Conservation (phyloP, 352 stramenopile genomes). For the Globisporangium perplexum region DNA sequence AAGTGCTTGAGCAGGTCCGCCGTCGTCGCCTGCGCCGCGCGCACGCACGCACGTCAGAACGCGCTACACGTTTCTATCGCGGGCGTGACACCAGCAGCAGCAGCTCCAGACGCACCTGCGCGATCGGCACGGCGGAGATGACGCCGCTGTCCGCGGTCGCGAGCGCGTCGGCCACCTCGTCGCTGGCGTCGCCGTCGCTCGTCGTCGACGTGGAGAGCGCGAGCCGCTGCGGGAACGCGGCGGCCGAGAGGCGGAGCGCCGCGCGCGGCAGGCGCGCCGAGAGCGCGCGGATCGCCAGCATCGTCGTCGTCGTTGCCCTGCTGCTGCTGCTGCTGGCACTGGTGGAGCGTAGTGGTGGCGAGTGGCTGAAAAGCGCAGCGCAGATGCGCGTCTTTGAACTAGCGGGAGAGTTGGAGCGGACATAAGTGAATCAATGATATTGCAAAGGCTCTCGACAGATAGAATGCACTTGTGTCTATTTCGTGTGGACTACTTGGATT, state of each 20-base stretch:
- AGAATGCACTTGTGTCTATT: neutral
- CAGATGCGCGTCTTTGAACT: neutral
- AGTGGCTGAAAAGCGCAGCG: neutral
- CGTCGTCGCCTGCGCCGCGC: slow-evolving; percentile 32
- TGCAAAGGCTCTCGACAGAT: neutral
- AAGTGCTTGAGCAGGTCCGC: slow-evolving; percentile 79
- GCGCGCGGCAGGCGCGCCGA: slow-evolving; percentile 22
- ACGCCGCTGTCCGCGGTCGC: slow-evolving; percentile 31
- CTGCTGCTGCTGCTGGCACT: neutral
- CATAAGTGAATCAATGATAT: neutral
- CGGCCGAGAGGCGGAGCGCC: slow-evolving; percentile 21
- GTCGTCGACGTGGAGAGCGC: slow-evolving; percentile 25
- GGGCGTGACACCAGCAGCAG: neutral
- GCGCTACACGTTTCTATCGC: neutral
- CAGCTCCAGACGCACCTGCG: slow-evolving; percentile 25
- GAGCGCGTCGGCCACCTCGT: slow-evolving; percentile 10
- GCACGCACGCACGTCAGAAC: neutral
- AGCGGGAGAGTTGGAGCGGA: neutral
- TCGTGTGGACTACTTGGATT: neutral
- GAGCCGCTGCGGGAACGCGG: slow-evolving; percentile 10
- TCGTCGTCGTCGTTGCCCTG: slow-evolving; percentile 8
- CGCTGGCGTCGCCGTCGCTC: slow-evolving; percentile 18
- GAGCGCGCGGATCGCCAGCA: slow-evolving; percentile 60
- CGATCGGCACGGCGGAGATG: slow-evolving; percentile 50
- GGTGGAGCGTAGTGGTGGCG: neutral